A percentile compares a stretch with the other conserved stretches of the same genome.
Evolutionary conservation across 495 filamentous ascomycete species (phyloP).

Genomic region (Oleoguttula mirabilis): DNA sequence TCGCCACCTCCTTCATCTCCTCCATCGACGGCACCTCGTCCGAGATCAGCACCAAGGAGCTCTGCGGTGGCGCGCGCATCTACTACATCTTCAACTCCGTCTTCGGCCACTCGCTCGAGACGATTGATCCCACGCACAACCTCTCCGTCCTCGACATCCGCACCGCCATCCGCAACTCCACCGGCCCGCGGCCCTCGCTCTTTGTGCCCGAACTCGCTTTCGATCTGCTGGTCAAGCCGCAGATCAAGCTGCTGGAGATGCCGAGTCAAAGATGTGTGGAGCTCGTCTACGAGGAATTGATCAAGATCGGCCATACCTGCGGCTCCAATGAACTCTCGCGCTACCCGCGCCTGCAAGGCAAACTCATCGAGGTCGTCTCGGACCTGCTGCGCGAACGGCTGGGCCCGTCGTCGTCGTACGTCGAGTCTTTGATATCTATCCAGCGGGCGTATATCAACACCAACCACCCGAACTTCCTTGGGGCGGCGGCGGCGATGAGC

Average conservation of each 20-base stretch:
- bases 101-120: constrained; percentile 91
- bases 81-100: constrained; percentile 99
- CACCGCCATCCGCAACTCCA: constrained; percentile 96
- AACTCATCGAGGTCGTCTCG: constrained; percentile 95
- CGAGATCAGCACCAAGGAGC: constrained; percentile 96
- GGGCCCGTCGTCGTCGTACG: constrained; percentile 77
- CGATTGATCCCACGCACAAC: constrained; percentile 89
- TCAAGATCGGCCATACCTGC: constrained; percentile 98
- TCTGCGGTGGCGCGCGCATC: constrained; percentile 91
- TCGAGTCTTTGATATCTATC: constrained; percentile 92
- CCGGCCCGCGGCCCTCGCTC: constrained; percentile 83
- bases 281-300: constrained; percentile 95
- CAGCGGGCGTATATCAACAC: constrained; percentile 99
- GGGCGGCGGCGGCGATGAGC: constrained; percentile 95
- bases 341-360: constrained; percentile 88
- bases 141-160: constrained; percentile 93
- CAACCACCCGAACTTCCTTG: constrained; percentile 97
- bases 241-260: constrained; percentile 94
- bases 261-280: constrained; percentile 95
- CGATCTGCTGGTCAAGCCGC: constrained; percentile 92
- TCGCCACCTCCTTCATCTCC: constrained; percentile 94
- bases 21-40: constrained; percentile 97
- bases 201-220: constrained; percentile 98
- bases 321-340: constrained; percentile 84
- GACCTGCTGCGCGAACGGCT: constrained; percentile 87